These are phyloP conservation scores for Geranomyces variabilis DNA, from an alignment of 192 early-diverging fungal species.

Conservation along the genomic window DNA sequence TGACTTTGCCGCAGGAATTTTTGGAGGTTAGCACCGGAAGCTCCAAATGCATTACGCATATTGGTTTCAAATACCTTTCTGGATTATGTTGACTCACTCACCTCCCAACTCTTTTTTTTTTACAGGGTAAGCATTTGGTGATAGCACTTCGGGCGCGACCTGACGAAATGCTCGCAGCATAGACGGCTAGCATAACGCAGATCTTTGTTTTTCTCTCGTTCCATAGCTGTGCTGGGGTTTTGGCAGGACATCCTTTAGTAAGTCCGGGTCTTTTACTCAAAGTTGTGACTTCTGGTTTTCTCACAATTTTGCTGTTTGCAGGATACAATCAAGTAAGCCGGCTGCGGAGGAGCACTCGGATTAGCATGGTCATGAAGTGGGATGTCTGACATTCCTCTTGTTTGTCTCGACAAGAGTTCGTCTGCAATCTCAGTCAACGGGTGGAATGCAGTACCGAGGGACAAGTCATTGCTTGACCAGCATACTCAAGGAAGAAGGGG, in stretches of 20 bases:
- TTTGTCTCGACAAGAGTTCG: no score
- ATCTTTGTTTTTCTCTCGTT: no score
- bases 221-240: conserved; percentile 51
- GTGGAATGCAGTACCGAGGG: conserved; percentile 27
- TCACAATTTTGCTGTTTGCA: no score
- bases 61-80: not conserved
- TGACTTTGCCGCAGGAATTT: conserved; percentile 41
- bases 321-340: conserved; percentile 56
- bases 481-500: conserved; percentile 49
- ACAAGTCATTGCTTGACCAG: conserved; percentile 35
- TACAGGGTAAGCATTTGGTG: not conserved
- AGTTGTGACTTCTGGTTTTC: no score
- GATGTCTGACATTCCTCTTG: no score
- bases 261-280: not conserved
- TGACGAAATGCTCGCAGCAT: no score
- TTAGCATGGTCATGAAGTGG: no score
- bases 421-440: conserved; percentile 36
- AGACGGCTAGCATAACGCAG: no score
- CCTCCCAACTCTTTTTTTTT: no score
- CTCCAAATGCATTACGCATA: no score
- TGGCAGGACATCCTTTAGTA: conserved; percentile 59
- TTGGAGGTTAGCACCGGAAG: conserved; percentile 38
- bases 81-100: no score
- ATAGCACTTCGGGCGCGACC: not conserved
- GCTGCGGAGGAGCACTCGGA: no score